Conservation (phyloP, 225 moss, liverwort and hornwort genomes). For the Asterella californica region DNA sequence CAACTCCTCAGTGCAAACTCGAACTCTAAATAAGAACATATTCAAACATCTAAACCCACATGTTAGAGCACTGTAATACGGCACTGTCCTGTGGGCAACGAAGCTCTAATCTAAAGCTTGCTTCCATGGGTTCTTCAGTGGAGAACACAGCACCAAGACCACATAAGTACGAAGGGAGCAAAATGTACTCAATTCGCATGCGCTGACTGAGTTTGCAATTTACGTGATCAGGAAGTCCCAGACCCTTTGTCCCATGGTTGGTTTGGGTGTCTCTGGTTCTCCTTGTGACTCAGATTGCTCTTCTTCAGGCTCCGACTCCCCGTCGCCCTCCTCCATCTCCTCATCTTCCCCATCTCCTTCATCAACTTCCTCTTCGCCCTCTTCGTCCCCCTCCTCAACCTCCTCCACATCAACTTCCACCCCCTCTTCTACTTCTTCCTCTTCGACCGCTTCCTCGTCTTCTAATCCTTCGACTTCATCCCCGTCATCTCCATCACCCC, state of each 20-base stretch:
- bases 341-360: slow-evolving; percentile 31
- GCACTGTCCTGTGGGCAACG: slow-evolving; percentile 21
- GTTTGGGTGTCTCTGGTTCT: slow-evolving; percentile 20
- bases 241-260: slow-evolving; percentile 67
- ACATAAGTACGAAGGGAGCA: slow-evolving; percentile 2
- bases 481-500: slow-evolving; percentile 33
- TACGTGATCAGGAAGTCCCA: slow-evolving; percentile 97
- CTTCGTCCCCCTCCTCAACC: slow-evolving; percentile 34
- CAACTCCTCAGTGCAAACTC: slow-evolving; percentile 27
- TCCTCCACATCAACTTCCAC: slow-evolving; percentile 24
- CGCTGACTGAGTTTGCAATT: background rate
- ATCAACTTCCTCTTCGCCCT: slow-evolving; percentile 41
- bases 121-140: slow-evolving; percentile 28
- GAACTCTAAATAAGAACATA: slow-evolving; percentile 2
- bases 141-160: slow-evolving; percentile 26
- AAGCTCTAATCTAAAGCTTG: slow-evolving; percentile 19
- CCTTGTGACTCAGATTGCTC: slow-evolving; percentile 50
- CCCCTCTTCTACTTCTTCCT: slow-evolving; percentile 27
- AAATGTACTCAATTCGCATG: background rate
- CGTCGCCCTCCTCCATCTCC: slow-evolving; percentile 35
- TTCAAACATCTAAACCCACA: slow-evolving; percentile 15
- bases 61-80: slow-evolving; percentile 15
- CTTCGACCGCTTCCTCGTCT: slow-evolving; percentile 49
- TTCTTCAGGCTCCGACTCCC: slow-evolving; percentile 43
- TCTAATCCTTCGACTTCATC: slow-evolving; percentile 33